Evolutionary conservation across 306 rosid species (phyloP).

Genomic region (Phaseolus lunatus): DNA sequence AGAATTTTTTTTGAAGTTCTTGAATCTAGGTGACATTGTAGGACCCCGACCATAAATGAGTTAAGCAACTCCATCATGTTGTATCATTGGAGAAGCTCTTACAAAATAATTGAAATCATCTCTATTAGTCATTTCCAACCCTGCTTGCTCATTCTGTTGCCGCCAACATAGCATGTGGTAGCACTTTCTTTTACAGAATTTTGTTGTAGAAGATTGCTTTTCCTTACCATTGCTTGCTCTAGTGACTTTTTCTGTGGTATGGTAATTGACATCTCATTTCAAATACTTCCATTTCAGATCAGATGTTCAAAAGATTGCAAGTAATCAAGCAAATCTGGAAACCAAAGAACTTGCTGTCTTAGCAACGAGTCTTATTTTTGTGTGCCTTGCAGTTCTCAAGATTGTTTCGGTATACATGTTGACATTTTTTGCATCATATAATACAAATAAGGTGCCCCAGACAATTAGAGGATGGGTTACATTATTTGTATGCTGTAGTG

Average conservation of each 20-base stretch:
- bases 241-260: neutral
- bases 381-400: constrained; percentile 68
- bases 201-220: neutral
- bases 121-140: constrained; percentile 8
- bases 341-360: constrained; percentile 74
- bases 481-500: constrained; percentile 66
- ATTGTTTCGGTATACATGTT: constrained; percentile 55
- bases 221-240: neutral
- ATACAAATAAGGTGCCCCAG: constrained; percentile 48
- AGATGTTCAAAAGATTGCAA: constrained; percentile 59
- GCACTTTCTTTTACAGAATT: neutral
- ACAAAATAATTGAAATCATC: constrained; percentile 17
- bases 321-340: constrained; percentile 69
- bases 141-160: constrained; percentile 9
- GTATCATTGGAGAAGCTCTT: neutral
- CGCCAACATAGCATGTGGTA: neutral
- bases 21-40: neutral
- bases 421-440: constrained; percentile 51
- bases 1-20: neutral
- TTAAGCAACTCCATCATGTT: neutral
- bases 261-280: constrained; percentile 8
- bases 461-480: constrained; percentile 72
- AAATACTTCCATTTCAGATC: constrained; percentile 52
- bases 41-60: neutral
- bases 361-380: constrained; percentile 67